These are phyloP conservation scores for Boechera stricta DNA, from an alignment of 345 rosid species.

Conservation along the genomic window DNA sequence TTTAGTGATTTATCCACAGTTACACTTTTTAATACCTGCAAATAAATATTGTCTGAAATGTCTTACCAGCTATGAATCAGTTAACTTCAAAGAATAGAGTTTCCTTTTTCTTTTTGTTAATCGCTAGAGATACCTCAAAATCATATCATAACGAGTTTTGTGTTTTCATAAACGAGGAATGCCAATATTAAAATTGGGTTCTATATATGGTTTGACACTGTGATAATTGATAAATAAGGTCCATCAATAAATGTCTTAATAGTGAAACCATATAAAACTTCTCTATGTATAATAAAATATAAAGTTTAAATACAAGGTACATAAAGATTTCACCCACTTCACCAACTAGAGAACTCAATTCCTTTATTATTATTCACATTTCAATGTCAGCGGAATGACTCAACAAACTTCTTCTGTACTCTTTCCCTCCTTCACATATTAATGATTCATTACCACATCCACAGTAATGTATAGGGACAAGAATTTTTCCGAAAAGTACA, in stretches of 20 bases:
- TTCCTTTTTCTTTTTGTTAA: too few species aligned
- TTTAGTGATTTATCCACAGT: too few species aligned
- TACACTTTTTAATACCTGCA: too few species aligned
- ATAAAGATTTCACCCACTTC: slow-evolving; percentile 42
- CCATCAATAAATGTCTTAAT: slow-evolving; percentile 32
- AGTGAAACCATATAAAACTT: slow-evolving; percentile 9
- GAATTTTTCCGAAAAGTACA: slow-evolving; percentile 7
- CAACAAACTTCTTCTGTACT: slow-evolving; percentile 19
- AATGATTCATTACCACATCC: slow-evolving; percentile 23
- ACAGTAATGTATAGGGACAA: slow-evolving; percentile 24
- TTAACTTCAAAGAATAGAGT: too few species aligned
- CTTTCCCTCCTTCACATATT: slow-evolving; percentile 6
- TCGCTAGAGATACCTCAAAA: too few species aligned
- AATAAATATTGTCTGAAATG: too few species aligned
- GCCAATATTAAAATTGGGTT: not conserved
- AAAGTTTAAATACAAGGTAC: not conserved
- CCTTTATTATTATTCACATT: slow-evolving; percentile 25
- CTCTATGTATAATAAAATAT: not conserved
- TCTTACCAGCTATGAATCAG: too few species aligned
- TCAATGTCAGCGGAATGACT: slow-evolving; percentile 18
- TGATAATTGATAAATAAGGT: slow-evolving; percentile 19
- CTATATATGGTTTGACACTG: not conserved
- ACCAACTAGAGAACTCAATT: slow-evolving; percentile 35
- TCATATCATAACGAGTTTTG: too few species aligned
- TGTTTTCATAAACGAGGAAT: too few species aligned